A percentile compares a stretch with the other conserved stretches of the same genome.
These are phyloP conservation scores for Epichloe baconii DNA, from an alignment of 2,329 filamentous ascomycete species.

Conservation along the genomic window DNA sequence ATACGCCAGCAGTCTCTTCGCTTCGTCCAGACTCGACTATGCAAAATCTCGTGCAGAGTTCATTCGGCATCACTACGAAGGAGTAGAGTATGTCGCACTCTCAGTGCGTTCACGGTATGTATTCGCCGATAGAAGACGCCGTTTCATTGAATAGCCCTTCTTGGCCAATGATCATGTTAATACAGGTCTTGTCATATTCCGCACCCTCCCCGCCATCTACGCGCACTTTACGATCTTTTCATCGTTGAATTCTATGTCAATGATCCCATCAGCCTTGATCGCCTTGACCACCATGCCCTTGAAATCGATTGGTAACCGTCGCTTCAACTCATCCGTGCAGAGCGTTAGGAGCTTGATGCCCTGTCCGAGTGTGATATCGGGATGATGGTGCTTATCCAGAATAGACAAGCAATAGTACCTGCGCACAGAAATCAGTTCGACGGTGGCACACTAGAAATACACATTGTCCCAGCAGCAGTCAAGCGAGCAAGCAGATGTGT, in stretches of 20 bases:
- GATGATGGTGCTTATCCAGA: constrained; percentile 96
- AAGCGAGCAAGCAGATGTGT: background rate
- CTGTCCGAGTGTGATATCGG: constrained; percentile 77
- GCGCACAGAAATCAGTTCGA: background rate
- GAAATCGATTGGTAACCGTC: constrained; percentile 94
- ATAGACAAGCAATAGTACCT: constrained; percentile 97
- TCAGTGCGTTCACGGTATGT: background rate
- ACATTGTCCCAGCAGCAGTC: background rate
- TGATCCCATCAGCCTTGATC: constrained; percentile 85
- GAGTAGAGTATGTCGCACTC: background rate
- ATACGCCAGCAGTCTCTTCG: background rate
- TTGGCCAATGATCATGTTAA: constrained; percentile 16
- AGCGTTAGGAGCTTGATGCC: constrained; percentile 85
- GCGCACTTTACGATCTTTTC: constrained; percentile 55
- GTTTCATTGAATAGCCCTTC: background rate
- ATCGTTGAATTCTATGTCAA: constrained; percentile 75
- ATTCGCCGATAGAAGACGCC: background rate
- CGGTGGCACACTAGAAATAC: background rate
- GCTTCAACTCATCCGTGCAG: constrained; percentile 95
- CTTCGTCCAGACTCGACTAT: background rate
- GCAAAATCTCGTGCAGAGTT: background rate
- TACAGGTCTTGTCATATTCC: constrained; percentile 19
- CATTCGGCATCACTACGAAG: background rate
- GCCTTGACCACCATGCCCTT: constrained; percentile 94
- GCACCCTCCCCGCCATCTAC: constrained; percentile 17